Base-by-base conservation (phyloP, 306 rosid species). In the Citrullus mucosospermus region DNA sequence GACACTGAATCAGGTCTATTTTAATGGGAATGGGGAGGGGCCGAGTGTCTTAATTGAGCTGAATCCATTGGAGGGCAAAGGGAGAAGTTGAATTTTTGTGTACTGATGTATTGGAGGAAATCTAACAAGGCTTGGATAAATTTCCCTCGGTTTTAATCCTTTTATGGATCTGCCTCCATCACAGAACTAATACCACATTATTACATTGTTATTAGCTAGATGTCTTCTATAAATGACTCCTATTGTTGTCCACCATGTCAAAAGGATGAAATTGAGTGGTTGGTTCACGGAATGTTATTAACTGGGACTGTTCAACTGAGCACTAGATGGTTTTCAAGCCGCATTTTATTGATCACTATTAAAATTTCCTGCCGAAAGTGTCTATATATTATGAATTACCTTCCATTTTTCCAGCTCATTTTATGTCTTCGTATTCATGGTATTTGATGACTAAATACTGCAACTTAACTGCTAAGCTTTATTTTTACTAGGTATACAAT, bases 401-500 rank as follows among this genome's bases (percentile, higher is more conserved):
- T 71, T 48, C 6, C 73, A 36, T 41, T 41, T 39, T 44, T 44
- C 18, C 20, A n/a, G 16, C 16, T 18, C 36, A 10, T 68, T 68
- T 39, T 18, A 39, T 41, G 53, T 10, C 30, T 67, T 65, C n/a
- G 16, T 34, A 15, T 38, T 39, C 32, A 41, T n/a, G 12, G 17
- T 57, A 58, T 0, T 22, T 44, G 43, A 58, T 44, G 20, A 41
- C 8, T 25, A 43, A 34, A 39, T 16, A 15, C 58, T 61, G 60
- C 25, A 63, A 62, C 38, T 18, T 34, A 20, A 70, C 14, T 20
- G 9, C 9, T 12, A 8, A 48, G 59, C 8, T 70, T 41, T 65
- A 6, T 65, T 73, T 22, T 69, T 73, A 61, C 36, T 81, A 95
- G 98, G 85, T 92, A 92, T 76, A 88, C 99, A 6, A 91, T 90